Conservation (phyloP, 345 rosid species). For the Aethionema arabicum region DNA sequence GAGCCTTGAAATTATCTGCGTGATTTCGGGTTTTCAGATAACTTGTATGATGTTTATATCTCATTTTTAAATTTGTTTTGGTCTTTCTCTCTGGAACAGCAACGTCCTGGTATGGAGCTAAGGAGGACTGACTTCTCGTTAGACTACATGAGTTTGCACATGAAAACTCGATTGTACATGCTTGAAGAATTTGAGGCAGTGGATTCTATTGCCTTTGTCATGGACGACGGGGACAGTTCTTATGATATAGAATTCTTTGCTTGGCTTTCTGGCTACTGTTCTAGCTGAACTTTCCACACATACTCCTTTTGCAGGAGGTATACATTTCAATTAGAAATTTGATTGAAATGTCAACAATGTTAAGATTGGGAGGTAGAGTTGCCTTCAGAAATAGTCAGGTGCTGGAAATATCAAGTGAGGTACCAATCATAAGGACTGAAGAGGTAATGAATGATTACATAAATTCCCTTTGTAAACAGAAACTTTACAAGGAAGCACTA, state of each 20-base stretch:
- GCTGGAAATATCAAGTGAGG: slow-evolving; percentile 1
- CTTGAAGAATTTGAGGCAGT: slow-evolving; percentile 13
- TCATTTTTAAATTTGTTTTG: slow-evolving; percentile 1
- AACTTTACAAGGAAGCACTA: slow-evolving; percentile 46
- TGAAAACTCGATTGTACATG: neutral
- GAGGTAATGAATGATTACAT: slow-evolving; percentile 45
- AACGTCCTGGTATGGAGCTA: neutral
- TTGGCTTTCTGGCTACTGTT: slow-evolving; percentile 10
- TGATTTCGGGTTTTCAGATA: neutral
- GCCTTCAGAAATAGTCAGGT: slow-evolving; percentile 22
- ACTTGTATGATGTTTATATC: neutral
- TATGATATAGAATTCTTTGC: neutral
- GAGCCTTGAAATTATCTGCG: slow-evolving; percentile 3
- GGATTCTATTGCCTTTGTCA: neutral
- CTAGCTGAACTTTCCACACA: slow-evolving; percentile 17
- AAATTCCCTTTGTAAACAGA: slow-evolving; percentile 42
- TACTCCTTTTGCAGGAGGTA: slow-evolving; percentile 4
- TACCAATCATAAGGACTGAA: slow-evolving; percentile 36
- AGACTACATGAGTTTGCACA: slow-evolving; percentile 11
- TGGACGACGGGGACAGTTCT: neutral
- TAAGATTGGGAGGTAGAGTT: slow-evolving; percentile 24
- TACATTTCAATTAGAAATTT: neutral
- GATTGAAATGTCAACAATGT: slow-evolving; percentile 19
- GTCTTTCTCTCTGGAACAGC: slow-evolving; percentile 11
- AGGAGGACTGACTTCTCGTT: slow-evolving; percentile 1